Evolutionary conservation across 73 alveolate genomes (phyloP).

Genomic region (Paramecium pentaurelia): DNA sequence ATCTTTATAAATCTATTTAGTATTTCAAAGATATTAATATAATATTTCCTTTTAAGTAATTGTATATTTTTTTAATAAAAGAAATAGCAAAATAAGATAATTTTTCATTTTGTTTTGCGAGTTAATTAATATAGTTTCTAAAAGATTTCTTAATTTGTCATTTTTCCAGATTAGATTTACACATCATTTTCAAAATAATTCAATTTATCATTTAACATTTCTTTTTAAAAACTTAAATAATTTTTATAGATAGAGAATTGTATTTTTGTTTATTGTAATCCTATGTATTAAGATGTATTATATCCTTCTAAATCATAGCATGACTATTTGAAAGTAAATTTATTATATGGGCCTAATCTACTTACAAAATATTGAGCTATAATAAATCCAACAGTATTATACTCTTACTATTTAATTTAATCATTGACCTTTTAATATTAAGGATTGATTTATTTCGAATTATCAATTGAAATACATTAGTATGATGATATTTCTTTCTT

Average conservation of each 20-base stretch:
- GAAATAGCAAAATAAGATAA: background rate
- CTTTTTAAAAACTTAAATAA: background rate
- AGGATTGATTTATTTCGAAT: background rate
- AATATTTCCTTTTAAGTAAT: too few relatives aligned
- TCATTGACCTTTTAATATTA: background rate
- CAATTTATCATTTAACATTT: background rate
- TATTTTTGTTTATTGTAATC: background rate
- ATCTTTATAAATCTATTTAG: too few relatives aligned
- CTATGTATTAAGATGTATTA: background rate
- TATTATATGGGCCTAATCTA: constrained; percentile 8
- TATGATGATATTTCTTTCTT: background rate
- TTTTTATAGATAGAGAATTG: background rate
- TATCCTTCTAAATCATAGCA: background rate
- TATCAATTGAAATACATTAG: background rate
- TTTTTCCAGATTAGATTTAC: background rate
- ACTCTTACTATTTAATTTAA: background rate
- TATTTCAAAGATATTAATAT: too few relatives aligned
- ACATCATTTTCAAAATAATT: background rate
- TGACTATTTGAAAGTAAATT: background rate
- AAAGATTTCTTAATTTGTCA: background rate
- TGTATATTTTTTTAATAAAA: too few relatives aligned
- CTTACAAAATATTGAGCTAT: constrained; percentile 36
- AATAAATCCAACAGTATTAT: background rate
- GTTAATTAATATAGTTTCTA: background rate
- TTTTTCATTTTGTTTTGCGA: background rate